Evolutionary conservation across 2,329 filamentous ascomycete genomes (phyloP).

Genomic region (Colletotrichum cereale): DNA sequence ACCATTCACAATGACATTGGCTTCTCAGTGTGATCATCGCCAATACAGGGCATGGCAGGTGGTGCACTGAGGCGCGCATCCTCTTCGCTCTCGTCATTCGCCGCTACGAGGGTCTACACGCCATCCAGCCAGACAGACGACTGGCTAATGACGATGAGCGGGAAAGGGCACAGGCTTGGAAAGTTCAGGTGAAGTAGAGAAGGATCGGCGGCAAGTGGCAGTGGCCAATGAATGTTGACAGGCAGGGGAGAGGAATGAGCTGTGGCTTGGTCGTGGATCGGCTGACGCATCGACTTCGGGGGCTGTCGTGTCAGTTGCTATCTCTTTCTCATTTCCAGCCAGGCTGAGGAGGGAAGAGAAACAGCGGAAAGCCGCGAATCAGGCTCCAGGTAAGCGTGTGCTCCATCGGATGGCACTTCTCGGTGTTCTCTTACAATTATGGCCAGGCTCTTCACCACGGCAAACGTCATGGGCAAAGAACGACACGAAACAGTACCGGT

Average conservation of each 20-base stretch:
- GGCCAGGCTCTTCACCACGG: neutral
- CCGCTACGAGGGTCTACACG: slow-evolving; percentile 23
- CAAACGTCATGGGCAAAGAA: neutral
- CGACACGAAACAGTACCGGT: too few relatives aligned
- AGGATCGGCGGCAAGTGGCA: slow-evolving; percentile 31
- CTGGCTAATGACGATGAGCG: slow-evolving; percentile 31
- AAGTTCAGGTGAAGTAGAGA: slow-evolving; percentile 22
- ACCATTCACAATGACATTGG: neutral
- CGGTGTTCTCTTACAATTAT: neutral
- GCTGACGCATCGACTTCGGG: slow-evolving; percentile 28
- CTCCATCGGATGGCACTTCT: neutral
- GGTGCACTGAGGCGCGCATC: slow-evolving; percentile 10
- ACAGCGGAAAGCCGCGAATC: slow-evolving; percentile 24
- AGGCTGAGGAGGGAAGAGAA: slow-evolving; percentile 3
- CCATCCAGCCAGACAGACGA: slow-evolving; percentile 15
- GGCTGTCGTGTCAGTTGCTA: slow-evolving; percentile 1
- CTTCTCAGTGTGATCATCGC: slow-evolving; percentile 8
- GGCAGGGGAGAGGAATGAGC: slow-evolving; percentile 22
- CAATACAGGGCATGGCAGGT: slow-evolving; percentile 7
- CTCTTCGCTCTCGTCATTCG: slow-evolving; percentile 8
- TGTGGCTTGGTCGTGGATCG: slow-evolving; percentile 31
- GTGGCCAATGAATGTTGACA: slow-evolving; percentile 23
- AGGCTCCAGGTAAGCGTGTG: neutral
- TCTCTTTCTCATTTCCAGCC: neutral
- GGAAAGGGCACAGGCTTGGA: slow-evolving; percentile 1